phyloP scores from a whole-genome alignment of 768 basidiomycete genomes.

The Pulveroboletus sp. region DNA sequence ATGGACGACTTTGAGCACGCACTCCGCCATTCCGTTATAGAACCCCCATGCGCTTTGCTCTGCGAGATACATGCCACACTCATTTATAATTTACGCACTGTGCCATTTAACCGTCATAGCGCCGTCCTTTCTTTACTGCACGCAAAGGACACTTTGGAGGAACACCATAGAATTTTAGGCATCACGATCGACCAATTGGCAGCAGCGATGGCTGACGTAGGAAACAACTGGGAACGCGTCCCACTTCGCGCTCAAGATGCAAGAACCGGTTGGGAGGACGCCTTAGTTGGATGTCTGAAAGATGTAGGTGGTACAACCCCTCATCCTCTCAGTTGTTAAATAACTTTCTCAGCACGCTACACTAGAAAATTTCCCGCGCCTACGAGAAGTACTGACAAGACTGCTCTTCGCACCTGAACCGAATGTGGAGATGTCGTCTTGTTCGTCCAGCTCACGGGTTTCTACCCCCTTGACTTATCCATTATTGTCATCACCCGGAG shows the following conservation, averaged over 20 bases:
- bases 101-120: constrained; percentile 71
- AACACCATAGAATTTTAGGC: constrained; percentile 47
- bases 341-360: constrained; percentile 62
- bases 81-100: constrained; percentile 86
- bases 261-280: constrained; percentile 89
- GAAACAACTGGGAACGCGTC: constrained; percentile 85
- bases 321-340: background rate
- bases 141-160: constrained; percentile 37
- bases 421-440: constrained; percentile 37
- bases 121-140: constrained; percentile 65
- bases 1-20: constrained; percentile 92
- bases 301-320: constrained; percentile 59
- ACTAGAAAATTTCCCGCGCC: constrained; percentile 63
- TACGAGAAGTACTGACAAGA: constrained; percentile 68
- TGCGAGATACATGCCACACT: constrained; percentile 88
- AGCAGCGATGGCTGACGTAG: constrained; percentile 71
- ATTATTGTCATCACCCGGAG: constrained; percentile 51
- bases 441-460: constrained; percentile 46
- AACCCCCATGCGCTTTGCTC: constrained; percentile 73
- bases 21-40: constrained; percentile 67
- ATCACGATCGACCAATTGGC: constrained; percentile 62
- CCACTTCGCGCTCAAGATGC: constrained; percentile 70
- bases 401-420: constrained; percentile 69
- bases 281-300: constrained; percentile 83
- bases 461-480: constrained; percentile 44